Base-by-base conservation (phyloP, 2,329 filamentous ascomycete species). In the Aspergillus nomiae region DNA sequence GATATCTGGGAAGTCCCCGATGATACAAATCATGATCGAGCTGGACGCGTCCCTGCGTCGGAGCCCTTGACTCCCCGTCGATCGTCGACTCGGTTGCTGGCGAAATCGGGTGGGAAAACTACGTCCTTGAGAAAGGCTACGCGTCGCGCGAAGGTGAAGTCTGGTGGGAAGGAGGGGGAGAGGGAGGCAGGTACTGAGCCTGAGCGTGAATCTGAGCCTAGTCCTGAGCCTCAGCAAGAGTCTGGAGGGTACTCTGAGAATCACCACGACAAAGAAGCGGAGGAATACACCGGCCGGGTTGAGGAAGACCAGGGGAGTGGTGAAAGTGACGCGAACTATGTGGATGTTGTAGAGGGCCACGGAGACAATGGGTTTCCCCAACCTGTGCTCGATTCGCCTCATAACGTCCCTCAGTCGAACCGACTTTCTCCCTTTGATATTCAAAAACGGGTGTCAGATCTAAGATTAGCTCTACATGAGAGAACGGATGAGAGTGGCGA, bases 11-110 rank as follows among this genome's bases (percentile, higher is more conserved):
- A 66, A 3, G 43, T 65, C 38, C 61, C 67, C 4, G 9, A 11
- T n/a, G 66, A 62, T 4, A 48, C 64, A 4, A 61, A 64, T 19
- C 21, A 45, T 30, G 24, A 32, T 7, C 41, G 32, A 50, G 26
- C 30, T 3, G 7, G 38, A 7, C 59, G 24, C 8, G 16, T 41
- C 21, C 24, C 26, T 2, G n/a, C 36, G 16, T 48, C 45, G 36
- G 50, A 46, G 12, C 43, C 58, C 8, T 24, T 36, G 19, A 65
- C 66, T n/a, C 64, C 61, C 16, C 63, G 66, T 43, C 60, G 64
- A 36, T 36, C 34, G 28, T 69, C 67, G 21, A 26, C 34, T 38
- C 59, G 65, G 24, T 21, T 66, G 48, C 58, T 55, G 14, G 9
- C 19, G n/a, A 51, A 51, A 21, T 1, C 4, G 4, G 28, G 3